Evolutionary conservation across 768 basidiomycete genomes (phyloP), one percentile per base, ranked within the genome.

Genomic region (Mrakia gelida): DNA sequence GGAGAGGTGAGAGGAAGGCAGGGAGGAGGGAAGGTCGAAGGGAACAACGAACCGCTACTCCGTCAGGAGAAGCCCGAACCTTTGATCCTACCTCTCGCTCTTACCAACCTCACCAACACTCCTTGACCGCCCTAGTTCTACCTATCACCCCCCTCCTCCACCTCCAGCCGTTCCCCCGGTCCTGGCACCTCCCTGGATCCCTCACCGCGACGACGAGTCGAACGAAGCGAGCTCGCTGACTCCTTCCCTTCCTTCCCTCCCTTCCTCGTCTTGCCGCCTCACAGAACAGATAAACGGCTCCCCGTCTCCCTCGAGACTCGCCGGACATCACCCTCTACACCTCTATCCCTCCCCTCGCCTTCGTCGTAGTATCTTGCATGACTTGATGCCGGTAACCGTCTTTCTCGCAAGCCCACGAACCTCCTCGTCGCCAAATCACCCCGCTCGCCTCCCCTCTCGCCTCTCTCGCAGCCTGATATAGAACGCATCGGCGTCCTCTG

Each of bases 271-370:
- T 28, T 59, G 28, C 28, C 59, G 13, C 26, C 59, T 28, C 59
- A 59, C 59, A 59, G 59, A 59, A 59, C 59, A 59, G 59, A 28
- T 59, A 59, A 59, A 59, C 59, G 59, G 59, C 59, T 59, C 59
- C 28, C 28, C 59, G 28, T 59, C 59, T 59, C 59, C 28, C 23
- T 26, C 59, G 59, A 59, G 59, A 59, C 59, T 59, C 59, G 59
- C 59, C 59, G 59, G 59, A 26, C 13, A 59, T 59, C 59, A 28
- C n/a, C n/a, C 59, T 59, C 59, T 52, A 52, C 49, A 52, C 49
- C 49, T 52, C 49, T 52, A 59, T 59, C 59, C 59, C 28, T n/a
- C 59, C 59, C 59, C 59, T 28, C 59, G 28, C 59, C 59, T 28
- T 59, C 28, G 59, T 59, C 59, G 59, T n/a, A 59, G 59, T 59